phyloP scores from a whole-genome alignment of 2,329 filamentous ascomycete species.

The Grosmannia serpens region DNA sequence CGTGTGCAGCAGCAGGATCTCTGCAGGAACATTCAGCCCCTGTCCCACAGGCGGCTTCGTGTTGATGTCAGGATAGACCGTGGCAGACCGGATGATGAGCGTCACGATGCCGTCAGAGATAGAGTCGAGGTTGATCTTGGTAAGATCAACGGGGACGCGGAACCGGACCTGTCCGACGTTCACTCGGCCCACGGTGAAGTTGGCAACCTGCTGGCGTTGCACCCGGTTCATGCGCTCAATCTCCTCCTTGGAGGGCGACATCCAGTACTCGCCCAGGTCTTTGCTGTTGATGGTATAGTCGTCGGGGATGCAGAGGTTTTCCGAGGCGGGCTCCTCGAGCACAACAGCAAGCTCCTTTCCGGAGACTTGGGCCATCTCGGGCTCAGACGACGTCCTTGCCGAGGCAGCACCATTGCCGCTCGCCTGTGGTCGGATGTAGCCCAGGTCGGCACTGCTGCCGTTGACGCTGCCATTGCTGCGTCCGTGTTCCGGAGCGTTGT shows the following conservation, averaged over 20 bases:
- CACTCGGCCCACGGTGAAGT: conserved; percentile 72
- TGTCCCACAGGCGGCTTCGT: conserved; percentile 78
- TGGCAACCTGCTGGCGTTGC: conserved; percentile 60
- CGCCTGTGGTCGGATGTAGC: conserved; percentile 42
- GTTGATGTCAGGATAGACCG: conserved; percentile 68
- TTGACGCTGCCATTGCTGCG: neutral
- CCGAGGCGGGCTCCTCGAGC: conserved; percentile 43
- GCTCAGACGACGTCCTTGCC: conserved; percentile 8
- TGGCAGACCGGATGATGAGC: conserved; percentile 66
- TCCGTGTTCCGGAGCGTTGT: conserved; percentile 15
- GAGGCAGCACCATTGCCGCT: conserved; percentile 20
- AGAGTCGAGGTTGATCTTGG: conserved; percentile 65
- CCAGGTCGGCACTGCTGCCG: conserved; percentile 46
- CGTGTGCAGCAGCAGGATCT: conserved; percentile 80
- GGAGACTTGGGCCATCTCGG: conserved; percentile 59
- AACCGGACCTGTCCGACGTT: conserved; percentile 77
- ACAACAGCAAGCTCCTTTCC: conserved; percentile 71
- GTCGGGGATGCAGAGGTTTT: conserved; percentile 12
- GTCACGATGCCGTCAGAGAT: conserved; percentile 67
- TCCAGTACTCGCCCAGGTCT: conserved; percentile 66
- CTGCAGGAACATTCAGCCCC: conserved; percentile 83
- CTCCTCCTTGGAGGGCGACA: conserved; percentile 62
- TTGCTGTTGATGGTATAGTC: conserved; percentile 21
- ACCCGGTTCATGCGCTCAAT: conserved; percentile 69
- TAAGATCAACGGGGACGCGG: conserved; percentile 72